A percentile compares a stretch with the other conserved stretches of the same genome.
phyloP scores from a whole-genome alignment of 164 flowering plant species.

The Dillenia turbinata region DNA sequence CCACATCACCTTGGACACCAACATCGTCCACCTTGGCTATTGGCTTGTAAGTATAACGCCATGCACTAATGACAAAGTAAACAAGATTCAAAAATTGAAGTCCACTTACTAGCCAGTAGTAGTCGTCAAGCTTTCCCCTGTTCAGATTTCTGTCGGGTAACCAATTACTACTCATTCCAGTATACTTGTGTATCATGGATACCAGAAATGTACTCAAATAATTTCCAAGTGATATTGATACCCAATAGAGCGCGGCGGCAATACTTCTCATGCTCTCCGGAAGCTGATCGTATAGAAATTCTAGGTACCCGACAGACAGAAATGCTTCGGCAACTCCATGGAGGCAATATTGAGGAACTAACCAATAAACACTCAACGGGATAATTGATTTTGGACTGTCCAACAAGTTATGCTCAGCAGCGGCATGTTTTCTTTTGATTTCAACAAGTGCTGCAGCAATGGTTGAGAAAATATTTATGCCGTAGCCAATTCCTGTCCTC shows the following conservation, averaged over 20 bases:
- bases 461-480: too few relatives aligned
- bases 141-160: conserved; percentile 10
- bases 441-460: too few relatives aligned
- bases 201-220: too few relatives aligned
- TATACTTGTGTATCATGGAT: too few relatives aligned
- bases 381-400: too few relatives aligned
- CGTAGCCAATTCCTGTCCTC: conserved; percentile 9
- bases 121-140: conserved; percentile 12
- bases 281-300: conserved; percentile 32
- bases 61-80: conserved; percentile 13
- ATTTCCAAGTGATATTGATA: too few relatives aligned
- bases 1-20: too few relatives aligned
- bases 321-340: conserved; percentile 33
- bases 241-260: conserved; percentile 4
- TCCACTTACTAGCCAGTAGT: conserved; percentile 16
- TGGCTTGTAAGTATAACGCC: conserved; percentile 17
- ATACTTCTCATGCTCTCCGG: conserved; percentile 37
- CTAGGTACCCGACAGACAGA: conserved; percentile 29
- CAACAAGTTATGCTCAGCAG: too few relatives aligned
- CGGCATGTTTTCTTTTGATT: too few relatives aligned
- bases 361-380: conserved; percentile 13
- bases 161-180: too few relatives aligned
- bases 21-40: background rate
- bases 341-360: conserved; percentile 28
- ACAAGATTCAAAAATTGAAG: conserved; percentile 17